phyloP scores from a whole-genome alignment of 257 asterid species.

The Handroanthus guayacan region DNA sequence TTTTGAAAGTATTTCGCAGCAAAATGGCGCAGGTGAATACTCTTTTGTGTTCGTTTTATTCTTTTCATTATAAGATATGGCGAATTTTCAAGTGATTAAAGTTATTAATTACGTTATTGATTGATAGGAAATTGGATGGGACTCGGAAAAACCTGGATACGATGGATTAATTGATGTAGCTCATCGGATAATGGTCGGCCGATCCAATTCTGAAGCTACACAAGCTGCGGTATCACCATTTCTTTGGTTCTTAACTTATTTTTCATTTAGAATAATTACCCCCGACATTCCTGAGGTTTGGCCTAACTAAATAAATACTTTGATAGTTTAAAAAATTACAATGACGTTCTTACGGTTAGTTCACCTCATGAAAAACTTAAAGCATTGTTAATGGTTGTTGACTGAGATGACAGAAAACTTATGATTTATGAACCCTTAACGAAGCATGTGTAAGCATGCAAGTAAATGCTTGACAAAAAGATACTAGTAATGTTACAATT shows the following conservation, averaged over 20 bases:
- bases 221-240: constrained; percentile 58
- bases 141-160: constrained; percentile 80
- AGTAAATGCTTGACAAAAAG: too few relatives aligned
- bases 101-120: constrained; percentile 19
- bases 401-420: too few relatives aligned
- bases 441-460: too few relatives aligned
- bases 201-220: constrained; percentile 76
- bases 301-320: too few relatives aligned
- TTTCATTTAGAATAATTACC: background rate
- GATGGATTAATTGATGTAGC: constrained; percentile 86
- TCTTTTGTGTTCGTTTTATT: background rate
- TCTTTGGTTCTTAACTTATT: background rate
- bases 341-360: too few relatives aligned
- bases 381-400: too few relatives aligned
- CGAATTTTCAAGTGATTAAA: constrained; percentile 2
- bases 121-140: constrained; percentile 81
- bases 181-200: constrained; percentile 69
- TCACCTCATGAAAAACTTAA: too few relatives aligned
- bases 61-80: background rate
- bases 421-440: too few relatives aligned
- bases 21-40: constrained; percentile 72
- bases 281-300: too few relatives aligned
- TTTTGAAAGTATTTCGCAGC: constrained; percentile 67
- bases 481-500: too few relatives aligned
- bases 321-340: too few relatives aligned